phyloP scores from a whole-genome alignment of 2,329 filamentous ascomycete genomes.

The Harringtonia aguacate region DNA sequence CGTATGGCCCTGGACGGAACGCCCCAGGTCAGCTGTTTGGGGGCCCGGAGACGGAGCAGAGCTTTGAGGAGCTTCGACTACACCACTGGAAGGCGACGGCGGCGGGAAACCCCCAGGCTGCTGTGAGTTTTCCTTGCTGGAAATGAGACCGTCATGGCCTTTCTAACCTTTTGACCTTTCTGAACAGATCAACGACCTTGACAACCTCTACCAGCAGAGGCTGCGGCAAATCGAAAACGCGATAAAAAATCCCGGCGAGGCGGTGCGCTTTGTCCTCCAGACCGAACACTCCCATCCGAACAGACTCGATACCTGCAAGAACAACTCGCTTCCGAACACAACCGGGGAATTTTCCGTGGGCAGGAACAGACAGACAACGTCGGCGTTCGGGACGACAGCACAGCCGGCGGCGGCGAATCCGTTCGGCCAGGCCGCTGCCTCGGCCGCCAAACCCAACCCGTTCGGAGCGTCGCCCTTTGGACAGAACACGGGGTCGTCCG shows the following conservation, averaged over 20 bases:
- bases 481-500: slow-evolving; percentile 16
- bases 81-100: slow-evolving; percentile 55
- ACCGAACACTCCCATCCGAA: slow-evolving; percentile 66
- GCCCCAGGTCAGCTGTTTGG: slow-evolving; percentile 78
- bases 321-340: slow-evolving; percentile 28
- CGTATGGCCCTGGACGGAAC: slow-evolving; percentile 69
- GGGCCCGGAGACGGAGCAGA: slow-evolving; percentile 68
- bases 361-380: slow-evolving; percentile 17
- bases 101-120: slow-evolving; percentile 46
- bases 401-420: slow-evolving; percentile 7
- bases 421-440: slow-evolving; percentile 33
- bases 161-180: background rate
- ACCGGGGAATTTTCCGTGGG: slow-evolving; percentile 34
- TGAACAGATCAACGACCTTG: slow-evolving; percentile 46
- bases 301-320: slow-evolving; percentile 51
- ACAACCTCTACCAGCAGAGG: slow-evolving; percentile 51
- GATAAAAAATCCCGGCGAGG: slow-evolving; percentile 58
- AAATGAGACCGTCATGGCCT: background rate
- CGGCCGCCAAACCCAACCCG: slow-evolving; percentile 9
- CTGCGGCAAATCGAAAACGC: slow-evolving; percentile 63
- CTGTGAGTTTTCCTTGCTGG: slow-evolving; percentile 26
- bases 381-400: slow-evolving; percentile 21
- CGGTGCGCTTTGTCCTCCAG: slow-evolving; percentile 57
- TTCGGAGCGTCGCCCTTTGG: slow-evolving; percentile 29
- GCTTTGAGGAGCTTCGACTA: slow-evolving; percentile 75